phyloP scores from a whole-genome alignment of 768 basidiomycete genomes.

The Suillus ampliporus region DNA sequence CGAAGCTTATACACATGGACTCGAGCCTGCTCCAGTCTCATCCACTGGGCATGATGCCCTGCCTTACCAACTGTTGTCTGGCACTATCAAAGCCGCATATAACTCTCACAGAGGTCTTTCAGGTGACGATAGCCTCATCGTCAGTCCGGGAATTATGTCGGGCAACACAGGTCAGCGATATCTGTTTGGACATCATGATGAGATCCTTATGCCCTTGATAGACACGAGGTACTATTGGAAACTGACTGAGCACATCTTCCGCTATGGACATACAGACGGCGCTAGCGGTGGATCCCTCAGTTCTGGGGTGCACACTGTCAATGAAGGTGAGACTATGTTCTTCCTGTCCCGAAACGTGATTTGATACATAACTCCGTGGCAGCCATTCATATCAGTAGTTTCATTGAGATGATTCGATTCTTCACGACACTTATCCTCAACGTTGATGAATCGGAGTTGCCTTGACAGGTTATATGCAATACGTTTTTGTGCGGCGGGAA shows the following conservation, averaged over 20 bases:
- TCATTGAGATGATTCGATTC: slow-evolving; percentile 72
- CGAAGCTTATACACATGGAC: slow-evolving; percentile 49
- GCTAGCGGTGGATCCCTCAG: slow-evolving; percentile 36
- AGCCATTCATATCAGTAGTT: slow-evolving; percentile 58
- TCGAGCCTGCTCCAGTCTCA: slow-evolving; percentile 76
- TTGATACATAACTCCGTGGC: slow-evolving; percentile 1
- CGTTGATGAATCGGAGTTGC: slow-evolving; percentile 55
- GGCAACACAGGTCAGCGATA: slow-evolving; percentile 54
- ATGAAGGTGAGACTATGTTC: slow-evolving; percentile 59
- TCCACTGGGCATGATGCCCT: slow-evolving; percentile 37
- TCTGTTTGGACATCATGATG: background rate
- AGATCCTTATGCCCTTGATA: slow-evolving; percentile 17
- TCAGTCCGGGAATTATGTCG: slow-evolving; percentile 60
- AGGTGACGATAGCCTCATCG: slow-evolving; percentile 44
- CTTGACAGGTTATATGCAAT: slow-evolving; percentile 6
- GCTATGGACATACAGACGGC: slow-evolving; percentile 54
- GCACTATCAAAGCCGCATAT: slow-evolving; percentile 68
- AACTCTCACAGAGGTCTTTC: slow-evolving; percentile 49
- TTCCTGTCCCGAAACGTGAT: background rate
- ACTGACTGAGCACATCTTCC: slow-evolving; percentile 64
- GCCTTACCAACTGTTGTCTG: slow-evolving; percentile 60
- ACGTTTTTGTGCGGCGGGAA: background rate
- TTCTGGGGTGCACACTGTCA: slow-evolving; percentile 67
- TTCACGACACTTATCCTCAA: slow-evolving; percentile 73
- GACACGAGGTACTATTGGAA: slow-evolving; percentile 55